Evolutionary conservation across 2,329 filamentous ascomycete genomes (phyloP).

Genomic region (Coniella lustricola): DNA sequence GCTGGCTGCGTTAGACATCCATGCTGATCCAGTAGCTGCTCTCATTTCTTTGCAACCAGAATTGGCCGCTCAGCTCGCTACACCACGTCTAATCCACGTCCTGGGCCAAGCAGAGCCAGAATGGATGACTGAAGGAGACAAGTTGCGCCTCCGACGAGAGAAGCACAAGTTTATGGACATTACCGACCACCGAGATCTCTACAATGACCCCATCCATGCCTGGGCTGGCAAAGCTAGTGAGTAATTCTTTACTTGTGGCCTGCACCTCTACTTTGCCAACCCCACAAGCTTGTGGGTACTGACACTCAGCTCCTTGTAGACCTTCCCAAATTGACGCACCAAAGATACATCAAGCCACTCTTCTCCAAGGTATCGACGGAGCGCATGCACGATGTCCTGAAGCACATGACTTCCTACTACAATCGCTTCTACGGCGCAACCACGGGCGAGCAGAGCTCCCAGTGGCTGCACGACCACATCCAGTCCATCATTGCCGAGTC

Average conservation of each 20-base stretch:
- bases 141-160: constrained; percentile 59
- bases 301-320: constrained; percentile 18
- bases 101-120: constrained; percentile 52
- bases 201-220: constrained; percentile 18
- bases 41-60: constrained; percentile 12
- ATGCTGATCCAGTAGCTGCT: constrained; percentile 10
- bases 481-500: constrained; percentile 27
- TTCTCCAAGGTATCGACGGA: constrained; percentile 52
- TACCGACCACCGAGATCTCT: constrained; percentile 52
- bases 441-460: constrained; percentile 26
- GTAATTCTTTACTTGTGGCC: neutral
- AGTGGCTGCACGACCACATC: constrained; percentile 30
- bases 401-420: constrained; percentile 54
- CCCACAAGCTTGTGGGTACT: neutral
- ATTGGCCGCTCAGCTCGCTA: constrained; percentile 19
- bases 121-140: constrained; percentile 69
- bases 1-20: constrained; percentile 2
- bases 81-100: constrained; percentile 55
- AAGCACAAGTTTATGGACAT: constrained; percentile 69
- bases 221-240: constrained; percentile 26
- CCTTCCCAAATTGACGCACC: constrained; percentile 35
- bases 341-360: constrained; percentile 48
- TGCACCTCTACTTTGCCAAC: neutral
- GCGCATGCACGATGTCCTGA: constrained; percentile 58
- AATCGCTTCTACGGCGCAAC: constrained; percentile 47